Percentiles rank a stretch among this genome's conserved stretches.
Evolutionary conservation across 2,329 filamentous ascomycete genomes (phyloP).

Genomic region (Biscogniauxia marginata): DNA sequence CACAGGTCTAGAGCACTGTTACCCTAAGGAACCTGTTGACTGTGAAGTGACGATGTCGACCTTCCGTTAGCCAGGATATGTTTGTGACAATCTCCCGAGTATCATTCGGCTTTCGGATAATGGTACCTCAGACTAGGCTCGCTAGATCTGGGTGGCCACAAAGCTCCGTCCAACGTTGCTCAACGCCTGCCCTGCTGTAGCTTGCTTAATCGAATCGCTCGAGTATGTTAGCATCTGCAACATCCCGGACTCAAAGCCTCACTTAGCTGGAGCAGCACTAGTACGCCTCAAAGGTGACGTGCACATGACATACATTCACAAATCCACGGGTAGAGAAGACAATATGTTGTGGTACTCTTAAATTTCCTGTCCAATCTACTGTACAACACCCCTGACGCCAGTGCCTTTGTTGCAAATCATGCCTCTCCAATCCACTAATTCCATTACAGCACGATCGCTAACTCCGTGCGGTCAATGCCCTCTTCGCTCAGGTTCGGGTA

Average conservation of each 20-base stretch:
- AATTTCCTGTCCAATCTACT: slow-evolving; percentile 12
- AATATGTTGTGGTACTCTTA: slow-evolving; percentile 1
- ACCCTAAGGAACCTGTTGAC: not conserved
- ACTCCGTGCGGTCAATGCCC: slow-evolving; percentile 72
- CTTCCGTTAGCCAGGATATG: not conserved
- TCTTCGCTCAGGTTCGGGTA: slow-evolving; percentile 87
- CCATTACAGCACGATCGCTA: slow-evolving; percentile 75
- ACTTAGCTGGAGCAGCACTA: not conserved
- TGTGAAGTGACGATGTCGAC: not conserved
- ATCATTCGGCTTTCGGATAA: not conserved
- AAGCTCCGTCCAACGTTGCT: not conserved
- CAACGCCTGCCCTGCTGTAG: not conserved
- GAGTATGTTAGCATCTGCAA: not conserved
- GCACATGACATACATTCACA: not conserved
- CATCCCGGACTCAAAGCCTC: not conserved
- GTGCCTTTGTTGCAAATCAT: not conserved
- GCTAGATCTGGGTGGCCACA: not conserved
- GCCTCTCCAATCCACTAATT: not conserved
- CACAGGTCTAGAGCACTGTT: not conserved
- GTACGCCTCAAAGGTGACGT: not conserved
- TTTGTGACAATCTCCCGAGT: not conserved
- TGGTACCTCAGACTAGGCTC: not conserved
- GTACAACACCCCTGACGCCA: slow-evolving; percentile 13
- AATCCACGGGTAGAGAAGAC: not conserved
- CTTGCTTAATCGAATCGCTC: not conserved